Evolutionary conservation across 148 eudicot genomes (phyloP), one percentile per base, ranked within the genome.

Genomic region (Camellia sinensis): DNA sequence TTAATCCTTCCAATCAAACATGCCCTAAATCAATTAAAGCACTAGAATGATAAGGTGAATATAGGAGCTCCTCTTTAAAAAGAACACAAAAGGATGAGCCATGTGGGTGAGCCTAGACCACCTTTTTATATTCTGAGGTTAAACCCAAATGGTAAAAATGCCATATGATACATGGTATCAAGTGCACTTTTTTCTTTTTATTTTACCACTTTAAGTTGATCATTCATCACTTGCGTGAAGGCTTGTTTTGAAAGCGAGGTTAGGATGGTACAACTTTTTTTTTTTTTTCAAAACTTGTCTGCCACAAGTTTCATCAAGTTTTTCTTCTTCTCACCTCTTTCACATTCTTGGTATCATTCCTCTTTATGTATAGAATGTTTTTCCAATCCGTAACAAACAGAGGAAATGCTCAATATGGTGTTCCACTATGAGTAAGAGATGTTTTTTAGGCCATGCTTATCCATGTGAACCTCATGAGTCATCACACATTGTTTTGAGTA

Each of bases 151-250:
- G 37, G 37, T 29, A 29, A 29, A 29, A 29, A 29, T 29, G 37
- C 37, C 37, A 29, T 29, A 29, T 29, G 37, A 29, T 29, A 41
- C 41, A n/a, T 40, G 22, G 8, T 5, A 19, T 44, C 12, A 6
- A 44, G 11, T 15, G 8, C 22, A 11, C 5, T 21, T 52, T 21
- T 15, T 3, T 19, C 29, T 40, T 52, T 6, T 21, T 56, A 10
- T 11, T 22, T 7, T 10, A 18, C 57, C 37, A 71, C 19, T 18
- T 71, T 3, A 50, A 50, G 64, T 13, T 15, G 22, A 53, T 18
- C 50, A 50, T 4, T 65, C 72, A 77, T 77, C 80, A 66, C 50
- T 77, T 77, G 72, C 80, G 80, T 77, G 80, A 52, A 66, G 72
- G 45, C 17, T 46, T 77, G 19, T 4, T 50, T 19, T 13, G 56